Base-by-base conservation (phyloP, 2,329 filamentous ascomycete genomes). In the Claviceps capensis region DNA sequence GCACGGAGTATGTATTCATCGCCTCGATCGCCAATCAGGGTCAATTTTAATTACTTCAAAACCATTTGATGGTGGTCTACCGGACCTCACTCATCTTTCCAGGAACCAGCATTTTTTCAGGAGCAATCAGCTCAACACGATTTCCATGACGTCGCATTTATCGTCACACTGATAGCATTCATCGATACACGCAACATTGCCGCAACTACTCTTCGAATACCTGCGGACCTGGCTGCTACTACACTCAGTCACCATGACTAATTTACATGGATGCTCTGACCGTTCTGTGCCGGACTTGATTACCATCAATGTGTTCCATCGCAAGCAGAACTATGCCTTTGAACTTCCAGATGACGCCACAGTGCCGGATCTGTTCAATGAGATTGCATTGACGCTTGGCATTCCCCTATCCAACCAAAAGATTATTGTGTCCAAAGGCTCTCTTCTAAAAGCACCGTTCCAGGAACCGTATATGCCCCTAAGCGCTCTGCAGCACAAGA, bases 381-480 rank as follows among this genome's bases (percentile, higher is more conserved):
- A 75, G 55, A 78, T 87, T 58, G 71, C 77, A 52, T 63, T 68
- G 44, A 64, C 67, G 3, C 73, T 86, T 50, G 74, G 72, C 48
- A 79, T 88, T 51, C 82, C 83, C 0, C 54, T 68, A 38, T 63
- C 71, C 9, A 81, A 86, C 65, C 83, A 87, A 61, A 88, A 88
- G 63, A 75, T 85, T 62, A 73, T 87, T 57, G 74, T 80, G 14
- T 74, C 82, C 43, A 85, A 84, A 61, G 69, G 77, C 7, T 82
- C 82, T 30, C 69, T 86, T 1, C 72, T 85, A 26, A 84, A 81
- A 57, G 70, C 74, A 0, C 82, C 83, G 1, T 82, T 84, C 69
- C 78, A 78, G 62, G 72, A 83, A 56, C 72, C 79, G 0, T 59
- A 68, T 2, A 67, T 80, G 46, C 66, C 71, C 3, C 69, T 82